Evolutionary conservation across 1,284 basidiomycete species (phyloP).

Genomic region (Leccinum subrobustum): DNA sequence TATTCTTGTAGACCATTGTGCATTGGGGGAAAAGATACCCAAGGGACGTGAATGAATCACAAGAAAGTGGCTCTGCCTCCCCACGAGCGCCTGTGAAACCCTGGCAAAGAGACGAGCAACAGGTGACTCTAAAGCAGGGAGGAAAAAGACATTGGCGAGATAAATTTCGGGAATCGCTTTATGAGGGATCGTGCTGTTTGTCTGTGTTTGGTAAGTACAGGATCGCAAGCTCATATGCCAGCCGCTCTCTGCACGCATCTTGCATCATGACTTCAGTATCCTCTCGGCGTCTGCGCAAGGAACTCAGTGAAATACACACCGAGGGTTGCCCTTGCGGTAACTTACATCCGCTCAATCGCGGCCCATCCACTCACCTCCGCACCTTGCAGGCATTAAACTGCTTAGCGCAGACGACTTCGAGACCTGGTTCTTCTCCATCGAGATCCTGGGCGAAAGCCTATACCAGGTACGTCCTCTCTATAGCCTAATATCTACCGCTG

Average conservation of each 20-base stretch:
- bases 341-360: neutral
- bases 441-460: slow-evolving; percentile 76
- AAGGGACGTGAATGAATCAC: slow-evolving; percentile 29
- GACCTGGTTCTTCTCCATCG: slow-evolving; percentile 71
- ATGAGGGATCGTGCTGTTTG: slow-evolving; percentile 25
- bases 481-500: slow-evolving; percentile 5
- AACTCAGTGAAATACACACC: slow-evolving; percentile 67
- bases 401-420: slow-evolving; percentile 71
- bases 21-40: slow-evolving; percentile 31
- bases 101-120: slow-evolving; percentile 33
- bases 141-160: slow-evolving; percentile 27
- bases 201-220: slow-evolving; percentile 21
- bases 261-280: slow-evolving; percentile 61
- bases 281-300: slow-evolving; percentile 65
- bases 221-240: neutral
- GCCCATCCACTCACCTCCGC: slow-evolving; percentile 6
- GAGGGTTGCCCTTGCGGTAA: slow-evolving; percentile 72
- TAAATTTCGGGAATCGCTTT: slow-evolving; percentile 2
- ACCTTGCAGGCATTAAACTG: slow-evolving; percentile 59
- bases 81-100: slow-evolving; percentile 50
- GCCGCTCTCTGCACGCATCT: slow-evolving; percentile 14
- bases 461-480: slow-evolving; percentile 51
- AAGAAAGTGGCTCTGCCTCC: slow-evolving; percentile 43
- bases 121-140: slow-evolving; percentile 42
- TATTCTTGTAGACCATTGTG: slow-evolving; percentile 36